These are phyloP conservation scores for Mycena galopus DNA, from an alignment of 768 basidiomycete species.

Conservation along the genomic window DNA sequence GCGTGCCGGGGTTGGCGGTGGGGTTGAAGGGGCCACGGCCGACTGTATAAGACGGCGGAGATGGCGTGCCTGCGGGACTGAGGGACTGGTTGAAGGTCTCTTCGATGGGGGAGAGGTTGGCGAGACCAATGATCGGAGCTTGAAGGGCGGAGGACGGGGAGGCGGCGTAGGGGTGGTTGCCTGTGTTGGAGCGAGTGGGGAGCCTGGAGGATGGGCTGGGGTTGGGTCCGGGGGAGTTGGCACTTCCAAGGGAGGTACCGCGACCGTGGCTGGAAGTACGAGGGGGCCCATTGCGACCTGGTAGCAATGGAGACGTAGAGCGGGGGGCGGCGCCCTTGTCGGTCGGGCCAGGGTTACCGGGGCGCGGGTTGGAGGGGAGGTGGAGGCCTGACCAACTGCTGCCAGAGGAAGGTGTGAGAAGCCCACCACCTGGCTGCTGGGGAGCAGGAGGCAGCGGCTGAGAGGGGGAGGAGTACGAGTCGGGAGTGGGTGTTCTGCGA, in stretches of 20 bases:
- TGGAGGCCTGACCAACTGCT: conserved; percentile 63
- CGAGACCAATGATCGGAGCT: conserved; percentile 45
- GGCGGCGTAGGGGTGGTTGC: conserved; percentile 72
- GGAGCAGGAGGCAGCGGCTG: conserved; percentile 60
- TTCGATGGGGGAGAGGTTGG: conserved; percentile 77
- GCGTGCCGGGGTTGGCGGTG: conserved; percentile 47
- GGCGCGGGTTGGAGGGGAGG: conserved; percentile 72
- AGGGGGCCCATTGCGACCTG: conserved; percentile 45
- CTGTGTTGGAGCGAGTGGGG: conserved; percentile 59
- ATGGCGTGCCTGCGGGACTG: conserved; percentile 55
- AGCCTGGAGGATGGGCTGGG: conserved; percentile 56
- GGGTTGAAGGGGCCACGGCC: conserved; percentile 73
- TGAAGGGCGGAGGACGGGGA: conserved; percentile 59
- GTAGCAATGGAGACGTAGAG: conserved; percentile 60
- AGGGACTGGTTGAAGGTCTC: conserved; percentile 66
- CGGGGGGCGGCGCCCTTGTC: conserved; percentile 53
- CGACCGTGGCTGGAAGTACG: conserved; percentile 52
- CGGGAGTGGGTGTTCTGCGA: conserved; percentile 68
- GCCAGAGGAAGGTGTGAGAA: conserved; percentile 59
- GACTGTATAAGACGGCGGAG: conserved; percentile 69
- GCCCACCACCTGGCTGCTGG: conserved; percentile 47
- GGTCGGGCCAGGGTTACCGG: conserved; percentile 58
- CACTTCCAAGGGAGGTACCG: conserved; percentile 63
- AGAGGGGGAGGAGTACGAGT: conserved; percentile 56
- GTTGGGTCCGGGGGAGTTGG: conserved; percentile 50